Base-by-base conservation (phyloP, 2,329 filamentous ascomycete genomes). In the Curvularia sp. region DNA sequence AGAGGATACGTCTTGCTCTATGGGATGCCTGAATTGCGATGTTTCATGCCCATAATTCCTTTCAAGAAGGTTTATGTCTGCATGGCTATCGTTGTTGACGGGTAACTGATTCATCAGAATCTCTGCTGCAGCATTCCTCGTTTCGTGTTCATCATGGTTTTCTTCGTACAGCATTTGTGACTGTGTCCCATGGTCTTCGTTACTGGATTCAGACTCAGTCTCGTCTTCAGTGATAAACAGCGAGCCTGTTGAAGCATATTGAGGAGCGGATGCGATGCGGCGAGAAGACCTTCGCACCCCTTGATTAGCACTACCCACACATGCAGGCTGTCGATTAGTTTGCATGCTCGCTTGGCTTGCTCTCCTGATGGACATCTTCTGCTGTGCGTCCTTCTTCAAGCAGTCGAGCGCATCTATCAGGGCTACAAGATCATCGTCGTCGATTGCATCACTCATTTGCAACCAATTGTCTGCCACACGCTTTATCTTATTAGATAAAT, bases 351-450 rank as follows among this genome's bases (percentile, higher is more conserved):
- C 20, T 49, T 50, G n/a, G 15, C 1, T 55, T 2, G 53, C 47
- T 50, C n/a, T 30, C 12, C 28, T 50, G 3, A 44, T 49, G 1
- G 53, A 55, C 13, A 55, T 10, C n/a, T 50, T 50, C 53, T 55
- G 12, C 30, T 55, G 10, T n/a, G 46, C 47, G 5, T 50, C 46
- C 39, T 55, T 55, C 46, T 55, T 55, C 4, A 55, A 22, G 28
- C 46, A 39, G 33, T 50, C 22, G 15, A 55, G 53, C 39, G 53
- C 46, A 44, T 55, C 39, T 50, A 55, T 22, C 22, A 55, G 28
- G 3, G 53, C 46, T 50, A 8, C 30, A 55, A 55, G 53, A 12
- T 55, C 39, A 3, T 55, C 30, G 30, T 7, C 33, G 9, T 55
- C n/a, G 5, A 55, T 30, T 39, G 22, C 4, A 50, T 55, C 7